Base-by-base conservation (phyloP, 139 green algal genomes). In the Closterium sp. region DNA sequence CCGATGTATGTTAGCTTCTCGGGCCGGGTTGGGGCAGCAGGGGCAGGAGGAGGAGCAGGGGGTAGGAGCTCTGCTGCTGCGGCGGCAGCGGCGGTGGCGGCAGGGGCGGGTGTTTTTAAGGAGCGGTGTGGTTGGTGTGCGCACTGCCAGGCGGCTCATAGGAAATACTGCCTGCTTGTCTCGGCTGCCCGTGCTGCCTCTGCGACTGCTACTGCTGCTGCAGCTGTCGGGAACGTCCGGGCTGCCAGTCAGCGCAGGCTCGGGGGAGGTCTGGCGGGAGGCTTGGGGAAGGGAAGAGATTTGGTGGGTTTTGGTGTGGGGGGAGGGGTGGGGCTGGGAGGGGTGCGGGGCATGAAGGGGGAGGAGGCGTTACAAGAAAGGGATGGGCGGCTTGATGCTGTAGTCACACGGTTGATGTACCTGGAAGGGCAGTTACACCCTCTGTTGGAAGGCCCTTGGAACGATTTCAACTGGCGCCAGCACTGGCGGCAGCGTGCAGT, bases 41-140 rank as follows among this genome's bases (percentile, higher is more conserved):
- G 13, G 38, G 38, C 38, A 50, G 38, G 7, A 50, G 38, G 7
- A 9, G 38, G 38, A 11, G 38, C 38, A 79, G 62, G 62, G 62
- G 17, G 2, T 79, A 79, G 62, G 27, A 79, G 17, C 62, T 79
- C 62, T 22, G 19, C 62, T 79, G 62, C 62, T 27, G 62, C 62
- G 1, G 62, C 62, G 2, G 62, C 62, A 4, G 62, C 62, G 42
- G 62, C 62, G 62, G 62, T 10, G 22, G 84, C 85, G 27, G 85
- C 28, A 24, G 85, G 19, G 28, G 85, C 22, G 85, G 19, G 13
- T 31, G 62, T 79, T 27, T 24, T 79, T 4, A 79, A 79, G 62
- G 85, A 87, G 85, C 21, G 85, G 1, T 87, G 85, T 87, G 85
- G 85, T 21, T 87, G 85, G 85, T 87, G 85, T 29, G 85, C 85